Base-by-base conservation (phyloP, 2,329 filamentous ascomycete species). In the Xylariaceae sp. region DNA sequence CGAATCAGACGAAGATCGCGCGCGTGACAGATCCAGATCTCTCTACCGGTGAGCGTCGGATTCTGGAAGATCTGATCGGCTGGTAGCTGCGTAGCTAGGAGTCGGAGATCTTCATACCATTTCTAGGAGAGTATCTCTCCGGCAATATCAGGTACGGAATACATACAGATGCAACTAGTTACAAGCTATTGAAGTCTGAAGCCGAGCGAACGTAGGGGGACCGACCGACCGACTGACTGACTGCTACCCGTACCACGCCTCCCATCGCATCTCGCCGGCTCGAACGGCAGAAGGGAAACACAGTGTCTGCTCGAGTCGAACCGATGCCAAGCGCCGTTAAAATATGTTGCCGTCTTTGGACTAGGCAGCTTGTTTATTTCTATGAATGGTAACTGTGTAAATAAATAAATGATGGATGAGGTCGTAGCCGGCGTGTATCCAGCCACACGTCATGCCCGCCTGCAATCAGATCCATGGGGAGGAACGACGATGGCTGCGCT, bases 391-490 rank as follows among this genome's bases (percentile, higher is more conserved):
- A n/a, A n/a, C n/a, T n/a, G n/a, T n/a, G n/a, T n/a, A n/a, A n/a
- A n/a, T n/a, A n/a, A n/a, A n/a, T n/a, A n/a, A n/a, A n/a, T n/a
- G n/a, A n/a, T 39, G 37, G 11, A 9, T 41, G 8, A 1, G 9
- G 7, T 41, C 11, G 37, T 9, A 51, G 51, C 55, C 58, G 58
- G 56, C 60, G 61, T 61, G 56, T 61, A 59, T 10, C 61, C 61
- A 63, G 61, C 58, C 56, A 61, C 61, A 61, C 57, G 49, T 57
- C 47, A 49, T 61, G 53, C 56, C 53, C 30, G 50, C 37, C 51
- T 51, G 58, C 53, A 57, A 55, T 56, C 55, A 47, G 51, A 39
- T 50, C 23, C 23, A 30, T 30, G 23, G 23, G 23, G 51, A 18
- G 47, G 13, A 45, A 17, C 41, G 41, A 58, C 52, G 48, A 34